phyloP scores from a whole-genome alignment of 176 grass and related monocot species.

The Aegilops umbellulata region DNA sequence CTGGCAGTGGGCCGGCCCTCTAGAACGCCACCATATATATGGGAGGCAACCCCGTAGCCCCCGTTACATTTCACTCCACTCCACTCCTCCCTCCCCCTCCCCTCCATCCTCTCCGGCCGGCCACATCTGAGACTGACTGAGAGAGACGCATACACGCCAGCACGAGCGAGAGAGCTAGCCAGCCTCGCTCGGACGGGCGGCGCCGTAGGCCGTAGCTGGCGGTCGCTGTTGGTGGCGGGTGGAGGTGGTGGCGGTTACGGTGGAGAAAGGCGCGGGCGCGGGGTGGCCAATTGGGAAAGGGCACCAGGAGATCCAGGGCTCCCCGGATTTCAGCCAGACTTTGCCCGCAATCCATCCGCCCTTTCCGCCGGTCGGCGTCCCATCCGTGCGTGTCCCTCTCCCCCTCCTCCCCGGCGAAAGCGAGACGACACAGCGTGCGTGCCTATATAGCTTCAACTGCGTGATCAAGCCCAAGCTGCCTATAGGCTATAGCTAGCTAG shows the following conservation, averaged over 20 bases:
- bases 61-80: conserved; percentile 57
- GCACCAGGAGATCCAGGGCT: conserved; percentile 45
- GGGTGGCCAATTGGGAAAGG: conserved; percentile 61
- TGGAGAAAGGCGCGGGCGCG: conserved; percentile 51
- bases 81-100: conserved; percentile 7
- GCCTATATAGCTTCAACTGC: conserved; percentile 7
- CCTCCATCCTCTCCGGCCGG: neutral
- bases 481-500: neutral
- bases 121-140: neutral
- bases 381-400: conserved; percentile 14
- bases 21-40: conserved; percentile 11
- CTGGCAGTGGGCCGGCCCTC: neutral
- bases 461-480: neutral
- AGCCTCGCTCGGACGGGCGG: too few species aligned
- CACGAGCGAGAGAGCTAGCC: neutral
- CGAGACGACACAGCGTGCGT: neutral
- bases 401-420: conserved; percentile 37
- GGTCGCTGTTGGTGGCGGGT: conserved; percentile 93
- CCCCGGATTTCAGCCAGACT: conserved; percentile 78
- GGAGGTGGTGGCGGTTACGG: conserved; percentile 90
- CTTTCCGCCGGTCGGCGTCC: conserved; percentile 49
- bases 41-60: neutral
- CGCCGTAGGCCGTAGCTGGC: neutral
- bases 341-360: conserved; percentile 86
- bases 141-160: neutral